Conservation (phyloP, 2,329 filamentous ascomycete species). For the Fusarium luffae region DNA sequence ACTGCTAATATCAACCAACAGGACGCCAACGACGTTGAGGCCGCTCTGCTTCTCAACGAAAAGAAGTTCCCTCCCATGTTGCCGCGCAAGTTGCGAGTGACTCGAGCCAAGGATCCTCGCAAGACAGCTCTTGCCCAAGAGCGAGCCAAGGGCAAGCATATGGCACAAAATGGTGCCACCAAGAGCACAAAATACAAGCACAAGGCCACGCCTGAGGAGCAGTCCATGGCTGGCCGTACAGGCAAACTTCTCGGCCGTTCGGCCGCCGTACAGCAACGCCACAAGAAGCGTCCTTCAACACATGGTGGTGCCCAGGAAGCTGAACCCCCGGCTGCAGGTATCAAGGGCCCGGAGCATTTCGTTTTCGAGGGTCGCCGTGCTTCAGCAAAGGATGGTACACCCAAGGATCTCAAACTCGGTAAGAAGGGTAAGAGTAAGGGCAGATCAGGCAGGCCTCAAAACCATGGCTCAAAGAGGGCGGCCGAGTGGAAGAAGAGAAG, state of each 20-base stretch:
- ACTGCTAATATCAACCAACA: conserved; percentile 46
- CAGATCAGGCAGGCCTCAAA: conserved; percentile 51
- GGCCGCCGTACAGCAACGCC: conserved; percentile 64
- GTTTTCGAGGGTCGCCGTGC: conserved; percentile 87
- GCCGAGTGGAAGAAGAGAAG: conserved; percentile 59
- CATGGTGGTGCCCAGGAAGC: conserved; percentile 39
- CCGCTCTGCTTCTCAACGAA: conserved; percentile 86
- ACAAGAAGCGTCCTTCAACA: conserved; percentile 39
- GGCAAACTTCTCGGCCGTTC: conserved; percentile 78
- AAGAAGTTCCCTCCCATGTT: conserved; percentile 96
- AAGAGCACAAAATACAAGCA: conserved; percentile 69
- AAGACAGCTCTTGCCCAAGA: conserved; percentile 64
- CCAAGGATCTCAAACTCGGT: conserved; percentile 69
- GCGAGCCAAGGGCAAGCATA: conserved; percentile 47
- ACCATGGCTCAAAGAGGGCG: conserved; percentile 54
- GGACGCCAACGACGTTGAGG: conserved; percentile 88
- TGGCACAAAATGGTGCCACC: conserved; percentile 52
- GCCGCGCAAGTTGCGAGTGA: conserved; percentile 87
- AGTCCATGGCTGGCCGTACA: conserved; percentile 78
- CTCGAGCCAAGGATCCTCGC: conserved; percentile 80
- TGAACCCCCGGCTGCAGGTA: conserved; percentile 14
- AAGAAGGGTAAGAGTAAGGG: conserved; percentile 65
- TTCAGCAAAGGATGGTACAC: conserved; percentile 71
- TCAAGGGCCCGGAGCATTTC: conserved; percentile 74
- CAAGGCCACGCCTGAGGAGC: conserved; percentile 76